Evolutionary conservation across 2,329 filamentous ascomycete species (phyloP), one percentile per base, ranked within the genome.

Genomic region (Cercospora beticola): DNA sequence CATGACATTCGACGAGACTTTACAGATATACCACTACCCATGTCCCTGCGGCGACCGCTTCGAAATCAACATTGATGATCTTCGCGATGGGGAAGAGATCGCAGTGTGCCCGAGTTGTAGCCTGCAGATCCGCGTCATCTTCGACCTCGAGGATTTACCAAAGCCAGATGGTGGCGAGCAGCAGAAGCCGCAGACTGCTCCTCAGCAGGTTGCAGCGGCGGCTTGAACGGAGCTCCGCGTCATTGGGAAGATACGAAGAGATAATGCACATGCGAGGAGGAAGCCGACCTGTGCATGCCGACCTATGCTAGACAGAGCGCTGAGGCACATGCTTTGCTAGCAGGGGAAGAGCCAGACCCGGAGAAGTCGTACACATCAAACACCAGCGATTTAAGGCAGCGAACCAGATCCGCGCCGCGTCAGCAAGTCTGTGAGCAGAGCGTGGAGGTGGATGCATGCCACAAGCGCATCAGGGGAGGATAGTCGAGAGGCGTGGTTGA

Each of bases 81-180:
- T 99, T 75, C 87, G 90, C 67, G 94, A 98, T 78, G 92, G 92
- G 71, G 89, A 94, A 79, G 94, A 98, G 75, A 93, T 99, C 77
- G 95, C 92, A n/a, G 92, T 98, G 10, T 99, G 95, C 77, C 95
- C 95, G 23, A 97, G 94, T 79, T 99, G 95, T 81, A 97, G 94
- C 80, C 83, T 99, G 75, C 97, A 97, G 93, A 97, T 99, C 67
- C 84, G 90, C 68, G 94, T 99, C 14, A 96, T 99, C 58, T 99
- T 93, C 75, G 95, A 98, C 43, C 73, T 87, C 82, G 82, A 85
- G 68, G 84, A 86, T 77, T 76, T 88, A 63, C 84, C 84, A 4
- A 84, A 85, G 73, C 79, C 81, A 31, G 80, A 82, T 59, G 73
- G 66, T 52, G 72, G 68, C 10, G 69, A 68, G 66, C 56, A 64